Evolutionary conservation across 441 rosid genomes (phyloP).

Genomic region (Breynia disticha): DNA sequence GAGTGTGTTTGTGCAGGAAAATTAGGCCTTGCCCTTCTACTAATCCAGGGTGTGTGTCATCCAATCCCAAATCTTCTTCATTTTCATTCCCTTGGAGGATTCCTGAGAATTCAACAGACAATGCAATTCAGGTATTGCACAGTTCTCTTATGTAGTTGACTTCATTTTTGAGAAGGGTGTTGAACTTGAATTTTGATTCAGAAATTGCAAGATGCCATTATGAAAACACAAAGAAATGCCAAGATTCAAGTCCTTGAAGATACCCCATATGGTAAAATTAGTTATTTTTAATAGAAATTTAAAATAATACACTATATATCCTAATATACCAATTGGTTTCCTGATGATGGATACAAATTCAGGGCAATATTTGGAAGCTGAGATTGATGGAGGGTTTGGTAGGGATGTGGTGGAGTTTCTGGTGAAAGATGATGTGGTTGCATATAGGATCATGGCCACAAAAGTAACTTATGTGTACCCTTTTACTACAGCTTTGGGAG

Average conservation of each 20-base stretch:
- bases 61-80: constrained; percentile 76
- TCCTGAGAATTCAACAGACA: constrained; percentile 36
- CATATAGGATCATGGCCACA: constrained; percentile 65
- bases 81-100: constrained; percentile 64
- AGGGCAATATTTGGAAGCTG: constrained; percentile 66
- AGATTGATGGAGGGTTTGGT: constrained; percentile 67
- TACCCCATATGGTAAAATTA: constrained; percentile 68
- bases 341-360: constrained; percentile 9
- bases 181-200: constrained; percentile 16
- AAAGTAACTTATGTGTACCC: constrained; percentile 84
- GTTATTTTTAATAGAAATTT: too few relatives aligned
- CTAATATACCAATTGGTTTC: too few relatives aligned
- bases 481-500: constrained; percentile 82
- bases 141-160: not conserved
- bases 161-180: not conserved
- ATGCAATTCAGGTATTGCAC: constrained; percentile 46
- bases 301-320: too few relatives aligned
- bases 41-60: constrained; percentile 78
- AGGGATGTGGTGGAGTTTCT: constrained; percentile 68
- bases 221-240: constrained; percentile 60
- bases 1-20: constrained; percentile 29
- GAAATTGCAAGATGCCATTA: constrained; percentile 64
- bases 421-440: constrained; percentile 68
- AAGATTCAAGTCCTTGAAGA: constrained; percentile 46
- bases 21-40: constrained; percentile 81